phyloP scores from a whole-genome alignment of 805 yeast genomes.

The Barnettozyma salicaria region DNA sequence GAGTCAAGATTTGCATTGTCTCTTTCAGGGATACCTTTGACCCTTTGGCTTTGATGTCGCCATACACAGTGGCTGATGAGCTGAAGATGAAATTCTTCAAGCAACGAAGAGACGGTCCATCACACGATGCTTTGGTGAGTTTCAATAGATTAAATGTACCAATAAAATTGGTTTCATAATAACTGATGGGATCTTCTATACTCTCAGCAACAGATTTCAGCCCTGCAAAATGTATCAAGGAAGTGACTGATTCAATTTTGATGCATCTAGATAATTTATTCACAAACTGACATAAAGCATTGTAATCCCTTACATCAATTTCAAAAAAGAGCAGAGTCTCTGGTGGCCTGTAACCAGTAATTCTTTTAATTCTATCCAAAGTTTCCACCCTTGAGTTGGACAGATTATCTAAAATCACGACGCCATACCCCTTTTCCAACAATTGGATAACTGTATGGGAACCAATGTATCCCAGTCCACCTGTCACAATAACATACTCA shows the following conservation, averaged over 20 bases:
- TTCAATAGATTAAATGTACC: constrained; percentile 58
- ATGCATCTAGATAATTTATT: constrained; percentile 30
- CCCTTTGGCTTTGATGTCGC: constrained; percentile 68
- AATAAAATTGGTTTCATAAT: constrained; percentile 60
- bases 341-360: background rate
- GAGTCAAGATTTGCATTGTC: constrained; percentile 57
- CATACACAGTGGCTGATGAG: constrained; percentile 80
- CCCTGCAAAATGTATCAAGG: constrained; percentile 74
- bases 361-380: constrained; percentile 21
- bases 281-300: constrained; percentile 43
- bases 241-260: constrained; percentile 32
- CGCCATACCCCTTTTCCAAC: constrained; percentile 54
- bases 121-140: constrained; percentile 37
- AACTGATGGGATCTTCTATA: constrained; percentile 56
- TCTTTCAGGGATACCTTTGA: constrained; percentile 78
- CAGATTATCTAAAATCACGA: constrained; percentile 68
- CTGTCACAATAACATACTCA: constrained; percentile 45
- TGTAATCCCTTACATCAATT: constrained; percentile 52
- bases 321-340: constrained; percentile 24
- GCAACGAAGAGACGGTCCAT: constrained; percentile 9
- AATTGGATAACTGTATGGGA: constrained; percentile 71
- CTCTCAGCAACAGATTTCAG: constrained; percentile 82
- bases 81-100: constrained; percentile 60
- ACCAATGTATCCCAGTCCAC: constrained; percentile 86
- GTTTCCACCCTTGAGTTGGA: constrained; percentile 64